Conservation (phyloP, 1,139 yeast genomes). For the Yamadazyma pseudoaaseri region DNA sequence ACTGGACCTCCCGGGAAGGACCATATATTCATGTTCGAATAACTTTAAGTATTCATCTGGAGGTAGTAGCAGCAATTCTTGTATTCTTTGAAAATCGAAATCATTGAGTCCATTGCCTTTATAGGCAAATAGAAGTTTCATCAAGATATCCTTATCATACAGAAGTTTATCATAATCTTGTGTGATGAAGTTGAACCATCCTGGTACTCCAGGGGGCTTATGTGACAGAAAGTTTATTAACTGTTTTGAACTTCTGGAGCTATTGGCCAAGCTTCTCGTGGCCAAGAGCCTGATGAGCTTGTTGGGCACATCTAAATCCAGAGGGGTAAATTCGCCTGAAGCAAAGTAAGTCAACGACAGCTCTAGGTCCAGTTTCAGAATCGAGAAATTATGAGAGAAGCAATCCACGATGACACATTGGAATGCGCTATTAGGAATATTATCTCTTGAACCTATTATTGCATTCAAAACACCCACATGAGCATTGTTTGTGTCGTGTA, state of each 20-base stretch:
- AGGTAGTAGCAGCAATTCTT: neutral
- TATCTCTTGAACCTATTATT: conserved; percentile 5
- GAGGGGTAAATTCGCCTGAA: too few species aligned
- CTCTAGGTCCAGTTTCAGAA: too few species aligned
- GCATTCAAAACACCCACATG: conserved; percentile 24
- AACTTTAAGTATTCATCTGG: conserved; percentile 1
- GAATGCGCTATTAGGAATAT: conserved; percentile 9
- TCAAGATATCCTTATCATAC: neutral
- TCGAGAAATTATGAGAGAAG: conserved; percentile 4
- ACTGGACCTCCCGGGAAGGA: neutral
- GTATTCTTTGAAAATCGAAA: conserved; percentile 5
- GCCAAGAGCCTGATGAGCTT: too few species aligned
- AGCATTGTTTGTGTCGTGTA: conserved; percentile 19
- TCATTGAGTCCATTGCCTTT: conserved; percentile 8
- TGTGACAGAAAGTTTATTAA: too few species aligned
- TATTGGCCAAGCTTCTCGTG: too few species aligned
- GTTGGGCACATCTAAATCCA: too few species aligned
- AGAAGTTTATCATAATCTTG: neutral
- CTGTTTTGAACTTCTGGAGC: too few species aligned
- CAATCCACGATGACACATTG: conserved; percentile 11
- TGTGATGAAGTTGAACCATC: conserved; percentile 11
- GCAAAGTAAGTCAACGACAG: too few species aligned
- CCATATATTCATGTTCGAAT: neutral
- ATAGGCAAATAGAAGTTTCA: neutral
- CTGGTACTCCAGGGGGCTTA: too few species aligned